phyloP scores from a whole-genome alignment of 2,329 filamentous ascomycete species.

The Sphaerostilbella broomeana region DNA sequence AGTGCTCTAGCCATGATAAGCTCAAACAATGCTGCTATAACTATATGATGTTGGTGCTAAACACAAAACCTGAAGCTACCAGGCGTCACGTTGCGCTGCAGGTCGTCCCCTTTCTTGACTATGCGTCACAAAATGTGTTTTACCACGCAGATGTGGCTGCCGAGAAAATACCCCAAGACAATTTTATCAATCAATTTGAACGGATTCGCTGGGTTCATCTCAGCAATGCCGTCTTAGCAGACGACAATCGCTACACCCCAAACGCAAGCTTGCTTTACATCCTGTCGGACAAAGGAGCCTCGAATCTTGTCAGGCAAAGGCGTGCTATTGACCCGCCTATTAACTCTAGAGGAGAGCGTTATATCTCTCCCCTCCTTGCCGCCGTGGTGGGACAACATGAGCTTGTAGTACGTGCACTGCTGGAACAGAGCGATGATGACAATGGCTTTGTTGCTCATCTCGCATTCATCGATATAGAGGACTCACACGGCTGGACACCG shows the following conservation, averaged over 20 bases:
- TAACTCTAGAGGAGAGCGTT: neutral
- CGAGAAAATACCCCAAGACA: neutral
- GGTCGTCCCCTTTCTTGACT: too few relatives aligned
- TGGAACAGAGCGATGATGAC: too few relatives aligned
- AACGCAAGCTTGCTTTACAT: neutral
- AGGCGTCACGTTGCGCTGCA: too few relatives aligned
- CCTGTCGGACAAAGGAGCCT: neutral
- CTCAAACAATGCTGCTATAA: neutral
- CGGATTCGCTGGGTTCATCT: neutral
- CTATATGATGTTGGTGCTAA: neutral
- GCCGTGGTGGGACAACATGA: too few relatives aligned
- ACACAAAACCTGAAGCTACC: neutral
- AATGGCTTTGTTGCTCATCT: too few relatives aligned
- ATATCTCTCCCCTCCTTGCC: constrained; percentile 5
- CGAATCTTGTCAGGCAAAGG: neutral
- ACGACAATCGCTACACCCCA: neutral
- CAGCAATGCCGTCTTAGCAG: neutral
- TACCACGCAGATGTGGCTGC: neutral
- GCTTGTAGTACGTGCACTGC: too few relatives aligned
- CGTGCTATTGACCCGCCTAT: neutral
- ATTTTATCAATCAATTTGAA: neutral
- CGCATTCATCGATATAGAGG: too few relatives aligned
- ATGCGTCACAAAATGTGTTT: neutral
- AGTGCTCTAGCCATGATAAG: neutral
- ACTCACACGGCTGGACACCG: too few relatives aligned